These are phyloP conservation scores for Tricholoma bakamatsutake DNA, from an alignment of 768 basidiomycete species.

Conservation along the genomic window DNA sequence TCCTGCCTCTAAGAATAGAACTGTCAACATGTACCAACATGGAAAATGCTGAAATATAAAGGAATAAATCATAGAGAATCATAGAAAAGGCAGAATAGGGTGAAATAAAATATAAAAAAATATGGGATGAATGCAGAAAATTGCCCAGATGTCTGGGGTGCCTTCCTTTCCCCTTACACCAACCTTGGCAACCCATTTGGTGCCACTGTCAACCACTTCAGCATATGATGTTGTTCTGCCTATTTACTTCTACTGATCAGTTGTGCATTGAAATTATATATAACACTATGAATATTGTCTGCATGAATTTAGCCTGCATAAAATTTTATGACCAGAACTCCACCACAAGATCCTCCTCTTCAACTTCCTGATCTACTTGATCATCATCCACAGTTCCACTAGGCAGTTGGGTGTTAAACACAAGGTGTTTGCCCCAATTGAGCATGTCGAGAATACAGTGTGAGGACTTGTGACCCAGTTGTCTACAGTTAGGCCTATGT, in stretches of 20 bases:
- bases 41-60: no score
- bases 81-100: no score
- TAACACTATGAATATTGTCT: not conserved
- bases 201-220: not conserved
- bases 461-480: not conserved
- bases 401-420: not conserved
- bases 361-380: not conserved
- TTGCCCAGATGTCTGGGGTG: no score
- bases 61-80: no score
- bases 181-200: not conserved
- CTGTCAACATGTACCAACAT: no score
- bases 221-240: not conserved
- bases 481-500: constrained; percentile 6
- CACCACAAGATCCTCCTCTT: not conserved
- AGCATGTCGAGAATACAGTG: constrained; percentile 15
- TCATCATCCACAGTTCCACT: not conserved
- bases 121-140: no score
- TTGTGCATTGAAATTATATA: not conserved
- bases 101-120: no score
- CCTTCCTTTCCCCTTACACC: no score
- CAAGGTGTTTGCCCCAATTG: constrained; percentile 2
- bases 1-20: no score
- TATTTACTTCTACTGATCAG: not conserved
- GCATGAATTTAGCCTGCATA: no score
- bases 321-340: not conserved